phyloP scores from a whole-genome alignment of 345 rosid species.

The Citrus hindsii region DNA sequence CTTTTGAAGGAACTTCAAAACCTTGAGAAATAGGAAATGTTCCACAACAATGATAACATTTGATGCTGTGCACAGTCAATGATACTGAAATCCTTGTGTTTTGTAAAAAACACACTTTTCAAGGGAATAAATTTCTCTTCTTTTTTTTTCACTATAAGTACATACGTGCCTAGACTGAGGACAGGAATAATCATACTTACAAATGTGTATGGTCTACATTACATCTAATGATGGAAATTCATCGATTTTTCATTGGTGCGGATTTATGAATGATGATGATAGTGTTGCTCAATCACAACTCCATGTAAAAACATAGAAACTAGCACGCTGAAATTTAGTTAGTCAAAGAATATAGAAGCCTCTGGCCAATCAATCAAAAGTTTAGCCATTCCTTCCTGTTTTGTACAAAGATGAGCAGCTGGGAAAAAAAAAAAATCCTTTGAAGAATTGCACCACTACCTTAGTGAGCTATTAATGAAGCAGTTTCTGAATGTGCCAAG shows the following conservation, averaged over 20 bases:
- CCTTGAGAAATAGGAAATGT: not conserved
- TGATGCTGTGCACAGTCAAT: not conserved
- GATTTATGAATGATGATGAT: not conserved
- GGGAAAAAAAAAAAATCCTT: constrained; percentile 1
- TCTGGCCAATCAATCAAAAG: no score
- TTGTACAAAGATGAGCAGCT: no score
- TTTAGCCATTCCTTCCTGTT: no score
- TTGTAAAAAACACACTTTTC: not conserved
- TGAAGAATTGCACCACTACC: constrained; percentile 34
- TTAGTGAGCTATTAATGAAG: constrained; percentile 33
- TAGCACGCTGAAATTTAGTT: no score
- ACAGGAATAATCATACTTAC: not conserved
- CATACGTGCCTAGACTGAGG: not conserved
- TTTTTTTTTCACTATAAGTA: not conserved
- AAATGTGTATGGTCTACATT: not conserved
- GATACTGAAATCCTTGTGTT: not conserved
- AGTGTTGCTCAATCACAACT: not conserved
- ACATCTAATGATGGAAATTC: no score
- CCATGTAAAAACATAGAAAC: no score
- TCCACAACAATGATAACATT: not conserved
- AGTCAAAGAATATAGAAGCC: no score
- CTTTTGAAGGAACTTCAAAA: not conserved
- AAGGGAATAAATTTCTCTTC: not conserved
- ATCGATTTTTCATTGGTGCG: no score
- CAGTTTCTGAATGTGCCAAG: constrained; percentile 30